A percentile compares a stretch with the other conserved stretches of the same genome.
Conservation (phyloP, 768 basidiomycete species). For the Serendipita sp. region DNA sequence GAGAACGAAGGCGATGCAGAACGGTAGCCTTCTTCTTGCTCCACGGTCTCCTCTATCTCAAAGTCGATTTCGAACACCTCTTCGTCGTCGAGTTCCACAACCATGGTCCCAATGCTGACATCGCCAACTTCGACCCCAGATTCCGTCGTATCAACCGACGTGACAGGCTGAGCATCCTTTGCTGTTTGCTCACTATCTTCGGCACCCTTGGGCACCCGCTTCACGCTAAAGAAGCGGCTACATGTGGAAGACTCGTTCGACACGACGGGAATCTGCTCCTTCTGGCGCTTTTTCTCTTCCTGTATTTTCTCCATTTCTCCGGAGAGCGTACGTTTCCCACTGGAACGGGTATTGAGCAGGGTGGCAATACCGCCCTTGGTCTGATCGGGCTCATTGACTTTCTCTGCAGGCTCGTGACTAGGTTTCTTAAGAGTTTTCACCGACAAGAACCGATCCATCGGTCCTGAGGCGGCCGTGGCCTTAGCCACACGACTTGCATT, state of each 20-base stretch:
- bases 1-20: conserved; percentile 50
- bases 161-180: conserved; percentile 16
- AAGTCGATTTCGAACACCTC: conserved; percentile 26
- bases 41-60: conserved; percentile 28
- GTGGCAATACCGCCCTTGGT: conserved; percentile 9
- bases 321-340: conserved; percentile 60
- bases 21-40: conserved; percentile 71
- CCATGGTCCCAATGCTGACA: conserved; percentile 19
- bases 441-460: conserved; percentile 27
- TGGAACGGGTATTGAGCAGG: conserved; percentile 34
- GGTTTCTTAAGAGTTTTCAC: conserved; percentile 8
- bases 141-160: conserved; percentile 24
- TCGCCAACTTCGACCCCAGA: conserved; percentile 23
- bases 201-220: conserved; percentile 10
- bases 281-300: conserved; percentile 15
- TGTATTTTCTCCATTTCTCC: conserved; percentile 50
- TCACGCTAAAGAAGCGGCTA: conserved; percentile 14
- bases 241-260: conserved; percentile 8
- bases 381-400: conserved; percentile 10
- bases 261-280: conserved; percentile 28
- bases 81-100: conserved; percentile 10
- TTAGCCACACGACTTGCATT: conserved; percentile 35
- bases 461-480: conserved; percentile 12
- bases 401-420: conserved; percentile 11
- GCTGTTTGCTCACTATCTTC: conserved; percentile 26